phyloP scores from a whole-genome alignment of 495 filamentous ascomycete species.

The Achaetomiella virescens region DNA sequence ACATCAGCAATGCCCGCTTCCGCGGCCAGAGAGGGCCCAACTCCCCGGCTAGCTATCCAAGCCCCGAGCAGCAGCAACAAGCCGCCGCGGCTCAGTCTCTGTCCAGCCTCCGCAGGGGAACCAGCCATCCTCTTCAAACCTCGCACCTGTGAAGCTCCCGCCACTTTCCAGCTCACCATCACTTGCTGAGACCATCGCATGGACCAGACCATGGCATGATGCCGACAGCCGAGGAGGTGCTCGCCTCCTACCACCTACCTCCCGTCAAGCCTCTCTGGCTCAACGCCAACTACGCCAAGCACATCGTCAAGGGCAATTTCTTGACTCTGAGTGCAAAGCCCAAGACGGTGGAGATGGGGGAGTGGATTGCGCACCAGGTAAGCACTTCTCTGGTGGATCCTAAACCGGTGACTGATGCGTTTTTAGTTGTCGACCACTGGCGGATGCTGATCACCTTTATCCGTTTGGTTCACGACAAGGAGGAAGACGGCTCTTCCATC shows the following conservation, averaged over 20 bases:
- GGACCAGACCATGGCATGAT: slow-evolving; percentile 28
- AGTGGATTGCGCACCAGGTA: slow-evolving; percentile 95
- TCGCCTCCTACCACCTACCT: slow-evolving; percentile 49
- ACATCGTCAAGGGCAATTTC: slow-evolving; percentile 94
- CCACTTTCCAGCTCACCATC: slow-evolving; percentile 29
- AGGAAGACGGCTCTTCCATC: slow-evolving; percentile 64
- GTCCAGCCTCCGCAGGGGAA: slow-evolving; percentile 8
- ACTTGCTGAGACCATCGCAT: slow-evolving; percentile 32
- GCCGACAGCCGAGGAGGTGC: slow-evolving; percentile 41
- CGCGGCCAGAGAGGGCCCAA: slow-evolving; percentile 28
- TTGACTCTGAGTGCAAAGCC: slow-evolving; percentile 88
- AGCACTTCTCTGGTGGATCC: slow-evolving; percentile 18
- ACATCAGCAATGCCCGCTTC: slow-evolving; percentile 28
- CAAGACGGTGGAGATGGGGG: slow-evolving; percentile 84
- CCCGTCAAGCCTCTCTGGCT: slow-evolving; percentile 35
- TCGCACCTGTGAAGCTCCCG: slow-evolving; percentile 24
- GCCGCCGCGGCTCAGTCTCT: not conserved
- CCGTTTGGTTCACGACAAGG: slow-evolving; percentile 72
- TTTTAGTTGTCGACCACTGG: slow-evolving; percentile 81
- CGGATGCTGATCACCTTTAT: slow-evolving; percentile 76
- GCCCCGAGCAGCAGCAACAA: slow-evolving; percentile 12
- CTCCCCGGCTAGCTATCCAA: slow-evolving; percentile 20
- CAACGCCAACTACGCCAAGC: slow-evolving; percentile 68
- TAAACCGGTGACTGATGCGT: slow-evolving; percentile 4
- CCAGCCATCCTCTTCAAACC: slow-evolving; percentile 18